Percentiles rank a stretch among this genome's conserved stretches.
These are phyloP conservation scores for Eucalyptus brandiana DNA, from an alignment of 345 rosid genomes.

Conservation along the genomic window DNA sequence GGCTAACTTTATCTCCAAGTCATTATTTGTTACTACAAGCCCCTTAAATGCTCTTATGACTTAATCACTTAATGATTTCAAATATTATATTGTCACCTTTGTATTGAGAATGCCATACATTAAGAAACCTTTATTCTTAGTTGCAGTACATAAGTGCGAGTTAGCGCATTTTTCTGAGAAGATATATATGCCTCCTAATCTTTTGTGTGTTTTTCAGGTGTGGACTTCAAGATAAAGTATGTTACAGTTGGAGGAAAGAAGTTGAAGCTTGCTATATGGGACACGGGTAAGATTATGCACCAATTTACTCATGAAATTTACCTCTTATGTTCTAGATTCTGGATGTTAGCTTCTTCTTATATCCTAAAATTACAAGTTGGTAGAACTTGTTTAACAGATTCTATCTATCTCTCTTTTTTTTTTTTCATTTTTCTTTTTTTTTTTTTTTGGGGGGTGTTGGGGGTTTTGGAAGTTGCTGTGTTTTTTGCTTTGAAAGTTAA, in stretches of 20 bases:
- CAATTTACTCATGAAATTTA: background rate
- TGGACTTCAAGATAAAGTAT: conserved; percentile 89
- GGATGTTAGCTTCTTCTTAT: background rate
- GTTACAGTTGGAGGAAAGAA: conserved; percentile 68
- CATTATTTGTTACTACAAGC: background rate
- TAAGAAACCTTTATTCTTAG: background rate
- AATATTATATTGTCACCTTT: background rate
- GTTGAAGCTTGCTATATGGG: conserved; percentile 96
- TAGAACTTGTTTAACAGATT: background rate
- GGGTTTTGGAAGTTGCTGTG: background rate
- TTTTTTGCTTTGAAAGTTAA: background rate
- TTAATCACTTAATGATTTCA: background rate
- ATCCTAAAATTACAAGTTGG: background rate
- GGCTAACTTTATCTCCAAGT: background rate
- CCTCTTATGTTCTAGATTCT: background rate
- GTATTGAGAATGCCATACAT: background rate
- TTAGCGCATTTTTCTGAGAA: background rate
- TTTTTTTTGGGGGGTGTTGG: background rate
- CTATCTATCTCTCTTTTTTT: too few relatives aligned
- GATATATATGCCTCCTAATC: background rate
- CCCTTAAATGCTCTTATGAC: background rate
- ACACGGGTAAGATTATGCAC: conserved; percentile 37
- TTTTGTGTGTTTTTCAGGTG: conserved; percentile 29
- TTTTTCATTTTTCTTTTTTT: background rate
- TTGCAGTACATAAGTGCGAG: background rate